Base-by-base conservation (phyloP, 2,329 filamentous ascomycete species). In the Dothistroma pini region DNA sequence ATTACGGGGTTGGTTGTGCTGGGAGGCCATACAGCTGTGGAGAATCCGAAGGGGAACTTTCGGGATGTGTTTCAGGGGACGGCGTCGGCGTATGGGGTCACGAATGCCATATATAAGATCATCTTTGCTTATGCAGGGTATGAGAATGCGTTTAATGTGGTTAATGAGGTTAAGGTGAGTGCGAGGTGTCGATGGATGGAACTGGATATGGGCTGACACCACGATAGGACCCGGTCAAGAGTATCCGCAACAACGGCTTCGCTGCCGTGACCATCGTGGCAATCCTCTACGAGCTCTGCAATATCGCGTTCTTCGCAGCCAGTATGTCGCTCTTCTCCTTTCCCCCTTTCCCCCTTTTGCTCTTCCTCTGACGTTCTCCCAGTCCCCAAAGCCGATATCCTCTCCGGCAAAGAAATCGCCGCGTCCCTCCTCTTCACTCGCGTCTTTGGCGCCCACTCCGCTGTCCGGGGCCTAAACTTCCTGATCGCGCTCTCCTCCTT, bases 231-330 rank as follows among this genome's bases (percentile, higher is more conserved):
- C 85, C 85, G 0, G 77, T 87, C 32, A 81, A 78, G 34, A 82
- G 80, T 0, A 77, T 87, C 21, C 81, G 81, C 54, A 79, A 64
- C 47, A 60, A 64, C 32, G 72, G 83, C 79, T 7, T 64, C 48
- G 58, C 49, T 3, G 60, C 63, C 31, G 48, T 66, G 1, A 58
- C 61, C 1, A 14, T 69, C 2, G 83, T 86, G 1, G 78, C 82
- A 0, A 71, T 81, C 0, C 72, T 87, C 0, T 87, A 69, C 58
- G 86, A 70, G 77, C 72, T 87, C 1, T 83, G 80, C 62, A 87
- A 87, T 58, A 75, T 88, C 29, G 85, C 85, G 0, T 87, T 86
- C 71, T 86, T 87, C 63, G 77, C 84, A 0, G 83, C 82, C 0
- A 44, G 22, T 51, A 51, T n/a, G 41, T 19, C 9, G 34, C 9